Conservation (phyloP, 2,329 filamentous ascomycete species). For the Ophiostoma montium region DNA sequence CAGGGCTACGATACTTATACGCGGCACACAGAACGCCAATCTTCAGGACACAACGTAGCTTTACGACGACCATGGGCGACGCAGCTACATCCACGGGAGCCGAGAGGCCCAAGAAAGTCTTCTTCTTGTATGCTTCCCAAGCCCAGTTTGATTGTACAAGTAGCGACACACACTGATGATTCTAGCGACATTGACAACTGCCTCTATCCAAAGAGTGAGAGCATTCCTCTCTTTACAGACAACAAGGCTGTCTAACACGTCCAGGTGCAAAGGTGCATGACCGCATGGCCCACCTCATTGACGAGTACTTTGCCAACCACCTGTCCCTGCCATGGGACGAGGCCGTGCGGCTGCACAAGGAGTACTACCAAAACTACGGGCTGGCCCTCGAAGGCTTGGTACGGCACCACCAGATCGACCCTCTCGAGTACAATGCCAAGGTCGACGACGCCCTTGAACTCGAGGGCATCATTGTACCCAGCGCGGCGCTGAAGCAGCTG, state of each 20-base stretch:
- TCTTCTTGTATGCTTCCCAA: constrained; percentile 28
- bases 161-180: background rate
- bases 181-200: constrained; percentile 98
- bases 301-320: constrained; percentile 49
- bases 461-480: constrained; percentile 67
- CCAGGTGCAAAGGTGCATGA: constrained; percentile 68
- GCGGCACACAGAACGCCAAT: background rate
- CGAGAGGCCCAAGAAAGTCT: constrained; percentile 19
- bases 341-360: constrained; percentile 70
- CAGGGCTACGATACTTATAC: constrained; percentile 5
- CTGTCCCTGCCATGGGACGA: constrained; percentile 62
- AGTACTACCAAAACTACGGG: constrained; percentile 93
- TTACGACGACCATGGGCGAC: constrained; percentile 1
- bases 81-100: background rate
- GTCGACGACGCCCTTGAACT: constrained; percentile 91
- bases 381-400: constrained; percentile 94
- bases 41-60: background rate
- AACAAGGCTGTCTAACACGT: background rate
- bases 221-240: too few species aligned
- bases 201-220: constrained; percentile 73
- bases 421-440: constrained; percentile 83
- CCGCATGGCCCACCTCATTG: constrained; percentile 75
- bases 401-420: constrained; percentile 86
- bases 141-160: background rate
- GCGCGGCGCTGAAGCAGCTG: constrained; percentile 58